phyloP scores from a whole-genome alignment of 345 rosid species.

The Geranium brycei region DNA sequence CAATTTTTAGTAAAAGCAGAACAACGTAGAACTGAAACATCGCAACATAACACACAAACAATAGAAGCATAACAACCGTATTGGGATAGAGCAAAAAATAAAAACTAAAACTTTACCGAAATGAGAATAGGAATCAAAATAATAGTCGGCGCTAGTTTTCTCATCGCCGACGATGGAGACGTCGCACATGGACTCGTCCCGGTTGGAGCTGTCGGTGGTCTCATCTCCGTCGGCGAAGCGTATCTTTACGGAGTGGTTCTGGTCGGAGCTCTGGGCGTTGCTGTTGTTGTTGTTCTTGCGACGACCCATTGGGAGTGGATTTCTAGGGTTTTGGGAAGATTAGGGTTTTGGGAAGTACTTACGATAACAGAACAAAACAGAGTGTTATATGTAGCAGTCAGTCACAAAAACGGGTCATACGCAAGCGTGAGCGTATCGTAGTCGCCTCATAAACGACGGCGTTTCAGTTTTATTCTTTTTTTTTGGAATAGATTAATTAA shows the following conservation, averaged over 20 bases:
- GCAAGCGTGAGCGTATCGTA: too few species aligned
- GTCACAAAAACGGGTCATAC: too few species aligned
- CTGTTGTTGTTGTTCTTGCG: conserved; percentile 12
- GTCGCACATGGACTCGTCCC: conserved; percentile 21
- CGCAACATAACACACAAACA: too few species aligned
- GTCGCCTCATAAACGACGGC: too few species aligned
- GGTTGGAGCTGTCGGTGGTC: conserved; percentile 34
- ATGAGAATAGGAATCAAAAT: conserved; percentile 97
- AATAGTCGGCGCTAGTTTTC: conserved; percentile 91
- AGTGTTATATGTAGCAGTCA: too few species aligned
- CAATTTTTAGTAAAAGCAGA: too few species aligned
- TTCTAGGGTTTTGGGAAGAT: conserved; percentile 9
- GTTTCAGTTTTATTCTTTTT: too few species aligned
- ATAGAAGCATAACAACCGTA: too few species aligned
- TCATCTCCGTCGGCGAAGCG: conserved; percentile 32
- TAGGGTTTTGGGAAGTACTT: background rate
- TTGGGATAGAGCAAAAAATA: too few species aligned
- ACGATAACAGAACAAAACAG: too few species aligned
- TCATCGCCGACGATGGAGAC: conserved; percentile 42
- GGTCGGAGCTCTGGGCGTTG: conserved; percentile 6
- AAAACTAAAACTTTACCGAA: conserved; percentile 42
- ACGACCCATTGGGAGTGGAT: conserved; percentile 10
- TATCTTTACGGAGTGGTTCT: conserved; percentile 26
- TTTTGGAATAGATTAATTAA: too few species aligned
- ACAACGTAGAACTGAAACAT: too few species aligned